phyloP scores from a whole-genome alignment of 495 filamentous ascomycete species.

The Annulohypoxylon stygium region DNA sequence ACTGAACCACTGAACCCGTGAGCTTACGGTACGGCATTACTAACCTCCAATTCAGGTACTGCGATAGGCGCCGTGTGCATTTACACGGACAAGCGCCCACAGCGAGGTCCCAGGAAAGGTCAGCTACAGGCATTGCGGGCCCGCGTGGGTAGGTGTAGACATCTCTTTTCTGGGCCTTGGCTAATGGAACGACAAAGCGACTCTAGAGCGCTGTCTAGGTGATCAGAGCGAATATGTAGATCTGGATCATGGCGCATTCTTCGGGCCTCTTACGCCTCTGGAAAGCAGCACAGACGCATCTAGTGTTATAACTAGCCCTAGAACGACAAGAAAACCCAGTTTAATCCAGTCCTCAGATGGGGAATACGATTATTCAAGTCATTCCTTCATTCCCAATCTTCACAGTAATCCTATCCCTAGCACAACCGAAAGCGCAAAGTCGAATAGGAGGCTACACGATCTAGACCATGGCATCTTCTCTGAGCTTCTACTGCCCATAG shows the following conservation, averaged over 20 bases:
- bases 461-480: not conserved
- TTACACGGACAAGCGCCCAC: constrained; percentile 9
- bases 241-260: not conserved
- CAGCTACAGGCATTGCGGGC: constrained; percentile 4
- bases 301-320: not conserved
- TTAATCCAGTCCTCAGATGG: constrained; percentile 1
- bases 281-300: not conserved
- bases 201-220: not conserved
- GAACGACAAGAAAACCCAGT: constrained; percentile 2
- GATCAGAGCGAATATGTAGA: constrained; percentile 13
- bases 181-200: not conserved
- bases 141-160: constrained; percentile 1
- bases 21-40: not conserved
- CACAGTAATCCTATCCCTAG: not conserved
- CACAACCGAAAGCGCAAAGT: not conserved
- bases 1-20: not conserved
- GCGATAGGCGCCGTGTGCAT: constrained; percentile 1
- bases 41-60: constrained; percentile 9
- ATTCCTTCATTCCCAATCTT: not conserved
- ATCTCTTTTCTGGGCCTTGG: not conserved
- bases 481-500: not conserved
- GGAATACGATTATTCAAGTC: not conserved
- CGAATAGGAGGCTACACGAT: not conserved
- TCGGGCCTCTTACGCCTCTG: not conserved
- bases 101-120: constrained; percentile 9